phyloP scores from a whole-genome alignment of 495 filamentous ascomycete species.

The Penicillium riverlandense region DNA sequence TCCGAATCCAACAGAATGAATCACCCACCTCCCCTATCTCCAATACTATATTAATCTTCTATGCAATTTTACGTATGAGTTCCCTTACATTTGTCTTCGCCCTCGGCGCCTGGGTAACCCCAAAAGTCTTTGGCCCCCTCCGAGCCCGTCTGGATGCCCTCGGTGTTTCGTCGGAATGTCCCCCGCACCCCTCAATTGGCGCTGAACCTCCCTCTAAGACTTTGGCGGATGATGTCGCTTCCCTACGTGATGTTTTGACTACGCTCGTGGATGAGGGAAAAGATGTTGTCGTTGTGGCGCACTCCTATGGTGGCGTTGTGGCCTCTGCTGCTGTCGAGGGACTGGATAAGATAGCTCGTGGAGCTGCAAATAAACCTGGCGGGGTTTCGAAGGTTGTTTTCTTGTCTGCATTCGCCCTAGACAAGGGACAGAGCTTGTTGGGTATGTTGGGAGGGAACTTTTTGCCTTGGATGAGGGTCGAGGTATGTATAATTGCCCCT shows the following conservation, averaged over 20 bases:
- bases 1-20: too few relatives aligned
- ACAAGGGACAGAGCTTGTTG: constrained; percentile 29
- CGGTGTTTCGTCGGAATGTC: constrained; percentile 27
- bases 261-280: constrained; percentile 20
- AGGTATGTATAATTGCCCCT: constrained; percentile 9
- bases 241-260: constrained; percentile 17
- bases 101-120: constrained; percentile 41
- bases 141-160: constrained; percentile 20
- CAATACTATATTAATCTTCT: too few relatives aligned
- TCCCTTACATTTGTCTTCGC: constrained; percentile 40
- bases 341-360: constrained; percentile 30
- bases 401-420: constrained; percentile 34
- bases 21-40: too few relatives aligned
- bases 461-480: constrained; percentile 21
- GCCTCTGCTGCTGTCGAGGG: constrained; percentile 42
- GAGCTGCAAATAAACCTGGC: constrained; percentile 22
- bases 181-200: constrained; percentile 37
- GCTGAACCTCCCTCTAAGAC: constrained; percentile 33
- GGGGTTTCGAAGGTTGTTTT: constrained; percentile 40
- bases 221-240: constrained; percentile 23
- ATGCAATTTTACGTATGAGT: not conserved
- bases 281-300: constrained; percentile 30
- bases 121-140: constrained; percentile 25
- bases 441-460: constrained; percentile 25
- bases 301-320: constrained; percentile 46